Percentiles rank a stretch among this genome's conserved stretches.
These are phyloP conservation scores for Alectoria sarmentosa DNA, from an alignment of 495 filamentous ascomycete genomes.

Conservation along the genomic window DNA sequence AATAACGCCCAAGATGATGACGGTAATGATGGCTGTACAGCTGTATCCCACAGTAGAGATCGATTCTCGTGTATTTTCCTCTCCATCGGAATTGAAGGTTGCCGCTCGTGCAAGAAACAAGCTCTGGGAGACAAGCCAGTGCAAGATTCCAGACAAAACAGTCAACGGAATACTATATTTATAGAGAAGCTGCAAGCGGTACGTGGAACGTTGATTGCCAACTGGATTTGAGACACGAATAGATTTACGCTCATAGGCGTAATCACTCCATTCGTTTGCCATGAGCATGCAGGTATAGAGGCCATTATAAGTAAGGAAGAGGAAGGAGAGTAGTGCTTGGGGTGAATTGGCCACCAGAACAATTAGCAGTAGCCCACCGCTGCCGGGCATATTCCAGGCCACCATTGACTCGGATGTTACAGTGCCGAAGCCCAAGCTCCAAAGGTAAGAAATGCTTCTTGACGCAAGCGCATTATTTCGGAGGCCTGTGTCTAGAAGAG, in stretches of 20 bases:
- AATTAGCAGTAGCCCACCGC: constrained; percentile 21
- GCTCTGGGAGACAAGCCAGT: constrained; percentile 38
- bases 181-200: constrained; percentile 43
- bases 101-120: constrained; percentile 32
- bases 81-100: constrained; percentile 12
- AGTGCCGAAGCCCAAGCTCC: constrained; percentile 29
- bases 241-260: constrained; percentile 28
- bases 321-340: constrained; percentile 38
- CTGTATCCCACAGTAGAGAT: constrained; percentile 31
- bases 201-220: constrained; percentile 36
- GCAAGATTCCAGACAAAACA: constrained; percentile 28
- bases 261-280: constrained; percentile 32
- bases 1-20: constrained; percentile 25
- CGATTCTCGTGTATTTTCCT: constrained; percentile 14
- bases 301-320: constrained; percentile 37
- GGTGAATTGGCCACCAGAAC: constrained; percentile 37
- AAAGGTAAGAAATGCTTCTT: constrained; percentile 9
- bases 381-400: neutral
- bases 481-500: neutral
- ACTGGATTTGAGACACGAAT: constrained; percentile 42
- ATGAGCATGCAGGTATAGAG: constrained; percentile 38
- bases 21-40: constrained; percentile 29
- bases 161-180: constrained; percentile 36
- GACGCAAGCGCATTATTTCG: accelerated
- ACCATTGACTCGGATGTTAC: constrained; percentile 26